Evolutionary conservation across 192 early-diverging fungal species (phyloP).

Genomic region (Ramicandelaber brevisporus): DNA sequence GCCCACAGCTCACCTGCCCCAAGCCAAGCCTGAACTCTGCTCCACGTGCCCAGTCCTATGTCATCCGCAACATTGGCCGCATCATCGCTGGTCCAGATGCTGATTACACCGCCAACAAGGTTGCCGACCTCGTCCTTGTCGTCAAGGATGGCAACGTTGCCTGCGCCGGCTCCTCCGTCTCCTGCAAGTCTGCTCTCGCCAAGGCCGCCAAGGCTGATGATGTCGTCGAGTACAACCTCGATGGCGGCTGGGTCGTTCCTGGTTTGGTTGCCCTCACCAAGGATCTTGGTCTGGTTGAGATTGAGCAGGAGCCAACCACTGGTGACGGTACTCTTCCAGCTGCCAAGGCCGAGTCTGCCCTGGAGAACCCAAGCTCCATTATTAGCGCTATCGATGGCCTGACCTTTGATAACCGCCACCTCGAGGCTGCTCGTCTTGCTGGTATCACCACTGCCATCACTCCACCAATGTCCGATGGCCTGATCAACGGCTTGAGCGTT

Average conservation of each 20-base stretch:
- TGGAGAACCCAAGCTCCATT: slow-evolving; percentile 7
- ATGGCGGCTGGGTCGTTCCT: slow-evolving; percentile 11
- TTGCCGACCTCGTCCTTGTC: too few species aligned
- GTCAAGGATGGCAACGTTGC: slow-evolving; percentile 25
- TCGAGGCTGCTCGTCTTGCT: slow-evolving; percentile 25
- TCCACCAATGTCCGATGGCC: slow-evolving; percentile 16
- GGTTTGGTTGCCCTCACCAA: slow-evolving; percentile 6
- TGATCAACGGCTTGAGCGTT: slow-evolving; percentile 31
- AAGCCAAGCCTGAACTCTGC: too few species aligned
- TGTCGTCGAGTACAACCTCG: slow-evolving; percentile 7
- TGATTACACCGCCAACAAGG: too few species aligned
- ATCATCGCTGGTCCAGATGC: too few species aligned
- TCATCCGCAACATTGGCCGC: too few species aligned
- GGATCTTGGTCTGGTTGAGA: slow-evolving; percentile 36
- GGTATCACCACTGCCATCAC: slow-evolving; percentile 35
- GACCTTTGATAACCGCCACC: slow-evolving; percentile 23
- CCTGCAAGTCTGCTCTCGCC: too few species aligned
- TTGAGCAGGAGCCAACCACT: slow-evolving; percentile 24
- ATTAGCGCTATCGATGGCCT: slow-evolving; percentile 35
- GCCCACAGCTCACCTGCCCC: too few species aligned
- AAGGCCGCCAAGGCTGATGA: slow-evolving; percentile 1
- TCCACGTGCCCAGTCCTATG: too few species aligned
- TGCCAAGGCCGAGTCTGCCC: neutral
- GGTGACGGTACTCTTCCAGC: slow-evolving; percentile 22
- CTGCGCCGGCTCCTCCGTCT: slow-evolving; percentile 12